Conservation (phyloP, 2,329 filamentous ascomycete species). For the Ceratocystis alfenasii region DNA sequence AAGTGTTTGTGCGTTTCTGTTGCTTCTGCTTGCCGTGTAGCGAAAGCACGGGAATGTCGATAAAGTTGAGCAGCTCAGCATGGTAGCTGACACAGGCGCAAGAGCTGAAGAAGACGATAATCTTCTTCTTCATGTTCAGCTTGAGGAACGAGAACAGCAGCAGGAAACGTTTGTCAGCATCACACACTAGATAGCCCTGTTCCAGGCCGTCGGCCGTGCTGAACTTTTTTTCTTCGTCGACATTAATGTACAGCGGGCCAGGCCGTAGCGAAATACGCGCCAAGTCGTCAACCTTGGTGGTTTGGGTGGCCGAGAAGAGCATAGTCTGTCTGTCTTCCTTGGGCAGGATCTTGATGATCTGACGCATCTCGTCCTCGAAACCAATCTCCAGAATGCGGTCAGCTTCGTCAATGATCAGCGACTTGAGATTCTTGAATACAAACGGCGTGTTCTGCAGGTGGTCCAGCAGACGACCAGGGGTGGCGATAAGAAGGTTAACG, state of each 20-base stretch:
- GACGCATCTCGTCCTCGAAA: conserved; percentile 96
- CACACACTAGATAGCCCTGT: conserved; percentile 90
- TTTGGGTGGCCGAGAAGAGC: conserved; percentile 98
- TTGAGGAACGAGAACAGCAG: conserved; percentile 91
- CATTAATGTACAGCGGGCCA: conserved; percentile 92
- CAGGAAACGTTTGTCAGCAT: conserved; percentile 85
- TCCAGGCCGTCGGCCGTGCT: conserved; percentile 88
- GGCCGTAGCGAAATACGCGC: conserved; percentile 84
- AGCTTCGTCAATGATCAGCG: conserved; percentile 89
- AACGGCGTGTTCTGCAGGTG: conserved; percentile 91
- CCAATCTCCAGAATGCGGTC: conserved; percentile 94
- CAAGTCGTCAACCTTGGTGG: conserved; percentile 94
- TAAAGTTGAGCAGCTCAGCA: conserved; percentile 90
- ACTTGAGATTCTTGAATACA: conserved; percentile 82
- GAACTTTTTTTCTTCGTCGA: conserved; percentile 78
- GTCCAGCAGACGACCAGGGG: conserved; percentile 82
- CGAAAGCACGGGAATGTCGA: conserved; percentile 78
- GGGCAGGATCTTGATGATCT: conserved; percentile 89
- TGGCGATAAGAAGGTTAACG: conserved; percentile 88
- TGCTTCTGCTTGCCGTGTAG: conserved; percentile 96
- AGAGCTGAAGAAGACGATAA: conserved; percentile 90
- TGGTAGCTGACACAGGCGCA: conserved; percentile 95
- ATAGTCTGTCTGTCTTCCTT: conserved; percentile 82
- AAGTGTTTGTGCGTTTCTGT: conserved; percentile 96
- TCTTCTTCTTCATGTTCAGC: conserved; percentile 79